These are phyloP conservation scores for Claviceps purpurea DNA, from an alignment of 2,329 filamentous ascomycete species.

Conservation along the genomic window DNA sequence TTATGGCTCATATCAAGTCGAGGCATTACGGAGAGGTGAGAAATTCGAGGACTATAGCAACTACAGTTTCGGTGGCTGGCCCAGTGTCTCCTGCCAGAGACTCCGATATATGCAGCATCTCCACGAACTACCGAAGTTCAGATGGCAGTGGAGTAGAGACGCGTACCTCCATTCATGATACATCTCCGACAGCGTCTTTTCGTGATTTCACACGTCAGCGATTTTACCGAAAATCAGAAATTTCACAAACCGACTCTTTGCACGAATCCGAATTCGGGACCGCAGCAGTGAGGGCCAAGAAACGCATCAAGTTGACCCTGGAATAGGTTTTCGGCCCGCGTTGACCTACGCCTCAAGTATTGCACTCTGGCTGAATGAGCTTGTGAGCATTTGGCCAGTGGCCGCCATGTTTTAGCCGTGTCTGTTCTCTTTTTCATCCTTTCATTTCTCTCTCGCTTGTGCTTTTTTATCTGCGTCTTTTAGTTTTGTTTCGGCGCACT, in stretches of 20 bases:
- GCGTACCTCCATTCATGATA: not conserved
- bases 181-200: not conserved
- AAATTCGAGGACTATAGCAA: not conserved
- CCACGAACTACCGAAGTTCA: not conserved
- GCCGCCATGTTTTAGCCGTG: not conserved
- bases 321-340: slow-evolving; percentile 9
- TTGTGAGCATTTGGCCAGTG: not conserved
- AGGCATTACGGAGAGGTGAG: not conserved
- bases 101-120: not conserved
- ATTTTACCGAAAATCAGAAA: not conserved
- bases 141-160: not conserved
- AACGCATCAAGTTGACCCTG: slow-evolving; percentile 6
- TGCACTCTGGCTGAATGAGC: slow-evolving; percentile 2
- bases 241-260: not conserved
- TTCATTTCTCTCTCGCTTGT: not conserved
- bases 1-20: not conserved
- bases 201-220: not conserved
- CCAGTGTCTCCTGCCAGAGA: not conserved
- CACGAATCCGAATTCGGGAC: not conserved
- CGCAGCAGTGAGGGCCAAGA: not conserved
- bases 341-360: slow-evolving; percentile 1
- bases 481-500: slow-evolving; percentile 4
- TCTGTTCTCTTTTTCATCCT: not conserved
- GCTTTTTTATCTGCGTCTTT: not conserved
- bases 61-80: not conserved